Conservation (phyloP, 1,284 basidiomycete genomes). For the Cryptococcus sp. region DNA sequence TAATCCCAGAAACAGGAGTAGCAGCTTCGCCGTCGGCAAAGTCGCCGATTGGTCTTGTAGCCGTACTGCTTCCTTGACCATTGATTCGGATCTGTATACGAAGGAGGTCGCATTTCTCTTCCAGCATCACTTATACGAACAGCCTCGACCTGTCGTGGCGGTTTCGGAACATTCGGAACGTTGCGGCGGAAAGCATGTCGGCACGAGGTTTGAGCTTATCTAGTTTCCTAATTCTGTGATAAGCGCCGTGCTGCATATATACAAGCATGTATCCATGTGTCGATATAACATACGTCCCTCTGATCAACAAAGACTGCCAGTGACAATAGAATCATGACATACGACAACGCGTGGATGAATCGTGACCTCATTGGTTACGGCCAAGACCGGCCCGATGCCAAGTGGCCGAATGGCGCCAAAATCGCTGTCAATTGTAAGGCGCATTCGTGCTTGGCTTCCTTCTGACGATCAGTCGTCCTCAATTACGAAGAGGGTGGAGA, state of each 20-base stretch:
- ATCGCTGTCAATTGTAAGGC: conserved; percentile 36
- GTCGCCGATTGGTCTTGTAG: conserved; percentile 13
- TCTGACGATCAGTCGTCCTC: conserved; percentile 8
- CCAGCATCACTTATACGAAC: too few relatives aligned
- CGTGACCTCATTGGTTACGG: conserved; percentile 29
- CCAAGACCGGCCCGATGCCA: conserved; percentile 26
- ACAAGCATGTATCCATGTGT: background rate
- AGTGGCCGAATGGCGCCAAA: conserved; percentile 34
- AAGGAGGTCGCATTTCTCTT: too few relatives aligned
- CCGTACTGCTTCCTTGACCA: too few relatives aligned
- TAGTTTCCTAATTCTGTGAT: too few relatives aligned
- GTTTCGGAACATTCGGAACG: too few relatives aligned
- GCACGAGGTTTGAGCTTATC: too few relatives aligned
- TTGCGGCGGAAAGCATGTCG: too few relatives aligned
- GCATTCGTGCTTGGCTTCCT: background rate
- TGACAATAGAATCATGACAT: background rate
- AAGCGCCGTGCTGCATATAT: too few relatives aligned
- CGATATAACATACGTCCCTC: too few relatives aligned
- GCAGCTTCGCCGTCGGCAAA: conserved; percentile 14
- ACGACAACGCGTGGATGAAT: conserved; percentile 19
- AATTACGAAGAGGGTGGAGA: conserved; percentile 37
- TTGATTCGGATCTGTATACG: too few relatives aligned
- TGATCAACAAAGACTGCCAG: too few relatives aligned
- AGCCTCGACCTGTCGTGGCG: too few relatives aligned
- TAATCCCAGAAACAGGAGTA: conserved; percentile 17